These are phyloP conservation scores for Trypanosoma scelopori DNA, from an alignment of 208 protist genomes.

Conservation along the genomic window DNA sequence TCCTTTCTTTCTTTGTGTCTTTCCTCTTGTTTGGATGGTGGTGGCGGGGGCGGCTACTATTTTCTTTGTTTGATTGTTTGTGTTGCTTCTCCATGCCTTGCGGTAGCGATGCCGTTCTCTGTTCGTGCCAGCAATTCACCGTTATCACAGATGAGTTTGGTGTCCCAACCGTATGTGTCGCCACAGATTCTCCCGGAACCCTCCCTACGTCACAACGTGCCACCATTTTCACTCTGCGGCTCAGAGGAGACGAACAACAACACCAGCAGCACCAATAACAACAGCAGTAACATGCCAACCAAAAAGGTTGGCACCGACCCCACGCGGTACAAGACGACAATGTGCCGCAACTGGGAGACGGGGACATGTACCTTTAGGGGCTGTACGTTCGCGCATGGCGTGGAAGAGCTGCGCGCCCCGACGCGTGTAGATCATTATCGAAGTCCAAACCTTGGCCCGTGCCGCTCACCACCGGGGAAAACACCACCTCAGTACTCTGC, in stretches of 20 bases:
- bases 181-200: conserved; percentile 35
- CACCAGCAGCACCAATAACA: not conserved
- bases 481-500: conserved; percentile 36
- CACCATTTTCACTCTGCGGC: conserved; percentile 45
- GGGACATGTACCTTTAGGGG: conserved; percentile 68
- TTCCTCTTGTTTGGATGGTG: not conserved
- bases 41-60: too few species aligned
- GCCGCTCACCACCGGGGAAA: conserved; percentile 32
- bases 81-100: not conserved
- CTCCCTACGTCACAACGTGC: conserved; percentile 15
- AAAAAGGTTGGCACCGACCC: conserved; percentile 69
- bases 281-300: not conserved
- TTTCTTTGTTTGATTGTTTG: not conserved
- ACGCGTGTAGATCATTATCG: conserved; percentile 36
- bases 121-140: conserved; percentile 56
- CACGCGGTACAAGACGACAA: conserved; percentile 84
- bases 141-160: conserved; percentile 45
- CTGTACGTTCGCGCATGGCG: conserved; percentile 85
- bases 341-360: conserved; percentile 82
- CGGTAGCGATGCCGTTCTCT: conserved; percentile 60
- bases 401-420: conserved; percentile 71
- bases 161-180: conserved; percentile 44
- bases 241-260: conserved; percentile 37
- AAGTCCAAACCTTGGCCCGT: conserved; percentile 37
- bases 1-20: conserved; percentile 4